Evolutionary conservation across 148 eudicot genomes (phyloP).

Genomic region (Vaccinium darrowii): DNA sequence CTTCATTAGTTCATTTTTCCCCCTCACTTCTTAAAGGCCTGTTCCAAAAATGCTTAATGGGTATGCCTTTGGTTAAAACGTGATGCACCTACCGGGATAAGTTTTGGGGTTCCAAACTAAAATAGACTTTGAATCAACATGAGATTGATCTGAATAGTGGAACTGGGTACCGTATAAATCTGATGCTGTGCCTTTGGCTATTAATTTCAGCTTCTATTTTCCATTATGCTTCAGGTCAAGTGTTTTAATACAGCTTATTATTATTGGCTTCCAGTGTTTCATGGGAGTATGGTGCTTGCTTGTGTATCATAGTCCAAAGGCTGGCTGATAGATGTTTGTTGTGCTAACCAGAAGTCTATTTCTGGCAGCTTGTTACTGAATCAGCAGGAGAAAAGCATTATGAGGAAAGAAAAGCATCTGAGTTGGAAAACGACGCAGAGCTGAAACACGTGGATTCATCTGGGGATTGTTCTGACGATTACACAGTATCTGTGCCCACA

Average conservation of each 20-base stretch:
- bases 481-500: slow-evolving; percentile 35
- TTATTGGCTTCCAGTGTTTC: neutral
- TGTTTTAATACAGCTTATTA: neutral
- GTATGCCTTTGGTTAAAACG: neutral
- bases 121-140: neutral
- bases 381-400: slow-evolving; percentile 36
- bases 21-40: neutral
- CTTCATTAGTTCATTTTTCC: neutral
- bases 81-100: neutral
- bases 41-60: neutral
- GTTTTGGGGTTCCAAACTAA: neutral
- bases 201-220: neutral
- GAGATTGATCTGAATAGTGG: neutral
- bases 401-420: slow-evolving; percentile 27
- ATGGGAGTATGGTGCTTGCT: neutral
- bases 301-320: neutral
- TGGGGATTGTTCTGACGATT: slow-evolving; percentile 53
- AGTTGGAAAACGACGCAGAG: slow-evolving; percentile 42
- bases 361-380: slow-evolving; percentile 44
- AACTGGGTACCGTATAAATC: neutral
- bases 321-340: slow-evolving; percentile 4
- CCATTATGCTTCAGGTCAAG: neutral
- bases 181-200: neutral
- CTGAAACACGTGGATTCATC: slow-evolving; percentile 40
- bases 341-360: slow-evolving; percentile 11